Base-by-base conservation (phyloP, 164 flowering plant genomes). In the Stephania yunnanensis region DNA sequence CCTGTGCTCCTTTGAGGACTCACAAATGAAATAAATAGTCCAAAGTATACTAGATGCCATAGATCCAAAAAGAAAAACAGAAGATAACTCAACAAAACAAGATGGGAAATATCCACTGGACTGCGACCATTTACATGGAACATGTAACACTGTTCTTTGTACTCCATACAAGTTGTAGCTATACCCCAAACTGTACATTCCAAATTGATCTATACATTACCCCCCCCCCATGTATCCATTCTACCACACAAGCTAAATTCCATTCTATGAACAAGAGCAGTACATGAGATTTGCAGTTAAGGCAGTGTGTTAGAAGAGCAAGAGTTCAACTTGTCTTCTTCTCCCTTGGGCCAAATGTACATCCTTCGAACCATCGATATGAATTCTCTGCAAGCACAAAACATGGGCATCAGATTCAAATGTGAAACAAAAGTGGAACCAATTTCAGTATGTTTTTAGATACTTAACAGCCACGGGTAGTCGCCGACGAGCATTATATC, bases 381-480 rank as follows among this genome's bases (percentile, higher is more conserved):
- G 70, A 89, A 86, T 44, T 82, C 85, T 81, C 89, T 89, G 89
- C 20, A 44, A 53, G 30, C 20, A 68, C 20, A 48, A 10, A 45
- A 66, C 66, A 6, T 61, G 25, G 8, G 42, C 42, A 36, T 36
- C 42, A 36, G 42, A 36, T 36, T 36, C 42, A 36, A 61, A 61
- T 50, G 15, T n/a, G 25, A 61, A 61, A 17, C 1, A 46, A 19
- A 9, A 69, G n/a, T 4, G 3, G 4, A 30, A 36, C 30, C 19
- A 5, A 53, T 19, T 67, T 30, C 31, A 73, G 10, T 36, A n/a
- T 53, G 30, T 36, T 3, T 36, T 3, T 25, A 53, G 63, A 68
- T 72, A 77, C 86, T 80, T 79, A 82, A 89, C 91, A 72, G 84
- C 93, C 93, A 90, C 1, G 87, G 86, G 73, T 71, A 76, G 71